Evolutionary conservation across 2,329 filamentous ascomycete genomes (phyloP), one percentile per base, ranked within the genome.

Genomic region (Metarhizium guizhouense): DNA sequence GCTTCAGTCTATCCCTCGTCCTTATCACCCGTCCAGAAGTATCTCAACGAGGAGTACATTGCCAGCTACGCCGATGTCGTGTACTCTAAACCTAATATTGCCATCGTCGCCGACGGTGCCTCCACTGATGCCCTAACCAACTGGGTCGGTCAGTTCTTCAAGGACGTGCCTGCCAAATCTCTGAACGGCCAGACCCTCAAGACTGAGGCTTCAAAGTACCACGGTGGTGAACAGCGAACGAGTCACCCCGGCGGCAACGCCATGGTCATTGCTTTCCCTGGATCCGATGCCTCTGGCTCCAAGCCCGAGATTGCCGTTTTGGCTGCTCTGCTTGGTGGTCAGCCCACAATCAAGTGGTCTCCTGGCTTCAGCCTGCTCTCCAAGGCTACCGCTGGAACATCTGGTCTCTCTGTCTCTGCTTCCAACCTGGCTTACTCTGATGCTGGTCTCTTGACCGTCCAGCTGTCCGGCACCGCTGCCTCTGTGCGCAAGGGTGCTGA

Each of bases 111-210:
- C 67, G 95, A 95, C 67, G 94, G 94, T 62, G 87, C 91, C 61
- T 85, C 86, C 63, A 80, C 90, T 63, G 76, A 80, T 56, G 84
- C 88, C 60, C 78, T 97, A 62, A 81, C 82, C 67, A 95, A 94
- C 77, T 97, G 93, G 92, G 86, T 95, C 60, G 84, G 85, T 68
- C 85, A 95, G 70, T 96, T 96, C 82, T 97, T 99, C 81, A 84
- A 85, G 71, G 79, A 81, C 58, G 78, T 88, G 52, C 81, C 86
- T 57, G 71, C 77, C 63, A 72, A 78, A 60, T 69, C 80, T 59
- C 72, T 74, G 63, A 73, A 76, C 67, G 75, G 78, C 65, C 72
- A 80, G 62, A 62, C 66, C 51, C 74, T 87, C 60, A 80, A 83
- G 69, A 76, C 77, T 59, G 74, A 83, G 62, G 78, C 87, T 61